Base-by-base conservation (phyloP, 176 grass and related monocot genomes). In the Oryza australiensis region DNA sequence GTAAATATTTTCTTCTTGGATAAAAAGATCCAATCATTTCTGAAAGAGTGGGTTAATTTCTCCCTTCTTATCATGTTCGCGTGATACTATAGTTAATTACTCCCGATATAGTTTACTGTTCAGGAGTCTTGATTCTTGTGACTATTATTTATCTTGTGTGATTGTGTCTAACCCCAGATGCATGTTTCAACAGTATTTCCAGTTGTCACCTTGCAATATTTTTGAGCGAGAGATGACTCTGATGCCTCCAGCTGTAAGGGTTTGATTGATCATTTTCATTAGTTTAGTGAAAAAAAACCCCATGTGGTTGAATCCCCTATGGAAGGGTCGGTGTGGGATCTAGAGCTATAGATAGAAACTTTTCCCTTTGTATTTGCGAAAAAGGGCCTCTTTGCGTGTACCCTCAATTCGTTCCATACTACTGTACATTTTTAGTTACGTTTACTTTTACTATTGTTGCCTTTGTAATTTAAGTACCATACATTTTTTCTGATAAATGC, bases 131-230 rank as follows among this genome's bases (percentile, higher is more conserved):
- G 57, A 51, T 57, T 12, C 64, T 33, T 64, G 63, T 2, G 64
- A 48, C 70, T 65, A 43, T 64, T 80, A 41, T 65, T n/a, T n/a
- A n/a, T 37, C 35, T 27, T 74, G 46, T 70, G 10, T 37, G 35
- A 37, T 26, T 34, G 16, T 84, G 41, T 85, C 85, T 89, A 26
- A 77, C 57, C 51, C 37, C 24, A 51, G 24, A 64, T 76, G 76
- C 82, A 80, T 64, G 70, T 55, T 75, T 40, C 14, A 27, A 78
- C 26, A 75, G 62, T 81, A 66, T 18, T 3, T 63, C 67, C 62
- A 7, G 7, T 51, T 51, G 63, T 0, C 62, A 62, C 72, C 3
- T 33, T 48, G 32, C 55, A 29, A 12, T 35, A 20, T 32, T 63
- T 86, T 59, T 66, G 34, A 42, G 16, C 23, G 12, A 23, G 59